Base-by-base conservation (phyloP, 148 eudicot genomes). In the Spergularia bocconei region DNA sequence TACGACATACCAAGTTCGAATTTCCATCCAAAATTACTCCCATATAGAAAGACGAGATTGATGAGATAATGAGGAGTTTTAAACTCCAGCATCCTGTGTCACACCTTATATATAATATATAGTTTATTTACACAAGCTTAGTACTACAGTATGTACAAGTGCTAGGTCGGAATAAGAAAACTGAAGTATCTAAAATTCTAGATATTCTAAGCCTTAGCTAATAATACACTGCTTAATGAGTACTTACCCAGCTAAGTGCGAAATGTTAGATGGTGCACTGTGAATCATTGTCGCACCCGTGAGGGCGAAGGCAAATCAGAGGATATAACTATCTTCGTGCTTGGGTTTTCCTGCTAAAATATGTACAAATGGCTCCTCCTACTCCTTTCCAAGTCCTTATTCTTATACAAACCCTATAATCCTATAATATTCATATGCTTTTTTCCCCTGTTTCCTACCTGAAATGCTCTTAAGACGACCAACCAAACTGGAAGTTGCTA, bases 401-500 rank as follows among this genome's bases (percentile, higher is more conserved):
- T 80, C 14, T 7, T 23, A 44, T 14, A 67, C 54, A 67, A 67
- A 67, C 19, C 70, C 36, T 67, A 67, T 67, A 12, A 0, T 41
- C 39, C 13, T 68, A 68, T 68, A 41, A 29, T 29, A 29, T 29
- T 29, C 36, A 29, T 29, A 29, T 29, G 36, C 2, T 29, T 39
- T 39, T 56, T 5, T 20, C 65, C 63, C 56, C n/a, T 65, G 47
- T 51, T 16, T 39, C 33, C 39, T 11, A 65, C 41, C n/a, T 64
- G 14, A 14, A 57, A 38, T 58, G 41, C 33, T 70, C 50, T 44
- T 64, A 79, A 38, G 69, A 63, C 14, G 79, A 66, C 87, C 87
- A 84, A 1, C 75, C 69, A 50, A 81, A 79, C 57, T 53, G 84
- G 59, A 77, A 85, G 16, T 52, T 12, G 69, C 81, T 54, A 20